A percentile compares a stretch with the other conserved stretches of the same genome.
These are phyloP conservation scores for Pythium sukuiense DNA, from an alignment of 352 stramenopile species.

Conservation along the genomic window DNA sequence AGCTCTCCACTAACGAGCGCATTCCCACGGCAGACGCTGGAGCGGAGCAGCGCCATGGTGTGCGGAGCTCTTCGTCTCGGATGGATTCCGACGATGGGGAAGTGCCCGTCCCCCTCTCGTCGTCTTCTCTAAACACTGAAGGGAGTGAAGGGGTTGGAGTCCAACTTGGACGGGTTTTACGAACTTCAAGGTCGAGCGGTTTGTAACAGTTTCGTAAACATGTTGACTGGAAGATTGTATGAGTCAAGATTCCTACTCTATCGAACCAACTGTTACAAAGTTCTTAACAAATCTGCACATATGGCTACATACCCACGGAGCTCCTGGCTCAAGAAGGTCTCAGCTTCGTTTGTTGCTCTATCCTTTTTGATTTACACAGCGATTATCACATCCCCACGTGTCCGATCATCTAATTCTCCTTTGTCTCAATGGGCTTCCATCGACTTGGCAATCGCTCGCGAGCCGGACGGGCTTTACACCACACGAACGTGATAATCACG, in stretches of 20 bases:
- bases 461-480: conserved; percentile 66
- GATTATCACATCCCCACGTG: neutral
- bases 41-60: conserved; percentile 28
- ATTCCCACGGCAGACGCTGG: conserved; percentile 17
- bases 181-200: conserved; percentile 25
- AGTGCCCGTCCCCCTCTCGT: conserved; percentile 16
- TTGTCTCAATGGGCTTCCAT: conserved; percentile 75
- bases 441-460: conserved; percentile 78
- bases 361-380: conserved; percentile 6
- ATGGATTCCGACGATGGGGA: neutral
- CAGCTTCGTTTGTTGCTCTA: neutral
- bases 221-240: neutral
- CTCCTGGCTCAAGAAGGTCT: neutral
- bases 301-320: neutral
- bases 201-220: neutral
- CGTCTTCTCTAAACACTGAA: conserved; percentile 12
- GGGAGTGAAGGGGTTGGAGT: conserved; percentile 4
- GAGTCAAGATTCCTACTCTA: neutral
- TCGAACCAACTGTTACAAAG: neutral
- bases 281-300: neutral
- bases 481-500: conserved; percentile 73
- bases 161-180: conserved; percentile 20
- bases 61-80: neutral
- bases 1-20: conserved; percentile 8
- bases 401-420: conserved; percentile 49